A percentile compares a stretch with the other conserved stretches of the same genome.
phyloP scores from a whole-genome alignment of 495 filamentous ascomycete species.

The Lasiosphaeriaceae sp. region DNA sequence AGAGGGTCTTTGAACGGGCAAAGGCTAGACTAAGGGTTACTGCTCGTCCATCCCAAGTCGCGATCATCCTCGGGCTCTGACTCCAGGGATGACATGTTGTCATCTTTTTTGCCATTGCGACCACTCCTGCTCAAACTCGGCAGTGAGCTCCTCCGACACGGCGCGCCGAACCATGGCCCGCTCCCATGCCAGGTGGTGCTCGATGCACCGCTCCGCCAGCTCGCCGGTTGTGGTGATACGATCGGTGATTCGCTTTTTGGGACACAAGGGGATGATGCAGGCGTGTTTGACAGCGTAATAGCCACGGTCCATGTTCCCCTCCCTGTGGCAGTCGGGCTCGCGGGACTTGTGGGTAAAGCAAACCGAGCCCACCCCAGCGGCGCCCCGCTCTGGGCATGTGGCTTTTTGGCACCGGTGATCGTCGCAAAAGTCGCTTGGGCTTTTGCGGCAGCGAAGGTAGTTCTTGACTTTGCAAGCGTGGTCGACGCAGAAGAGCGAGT shows the following conservation, averaged over 20 bases:
- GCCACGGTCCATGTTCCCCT: not conserved
- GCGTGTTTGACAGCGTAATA: constrained; percentile 5
- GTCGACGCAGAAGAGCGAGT: constrained; percentile 3
- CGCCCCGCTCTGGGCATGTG: not conserved
- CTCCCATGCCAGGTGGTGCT: not conserved
- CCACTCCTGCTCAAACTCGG: not conserved
- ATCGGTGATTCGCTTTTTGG: not conserved
- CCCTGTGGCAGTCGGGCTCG: not conserved
- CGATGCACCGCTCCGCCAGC: constrained; percentile 1
- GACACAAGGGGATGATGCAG: constrained; percentile 6
- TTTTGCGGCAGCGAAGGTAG: not conserved
- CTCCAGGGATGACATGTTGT: too few relatives aligned
- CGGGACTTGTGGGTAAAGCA: constrained; percentile 4
- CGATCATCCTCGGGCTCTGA: too few relatives aligned
- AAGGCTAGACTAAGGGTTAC: too few relatives aligned
- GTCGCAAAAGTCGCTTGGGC: not conserved
- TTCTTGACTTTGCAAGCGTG: constrained; percentile 5
- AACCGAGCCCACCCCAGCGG: not conserved
- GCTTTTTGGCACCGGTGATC: constrained; percentile 3
- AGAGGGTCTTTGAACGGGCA: too few relatives aligned
- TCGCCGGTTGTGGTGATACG: not conserved
- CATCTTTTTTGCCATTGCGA: not conserved
- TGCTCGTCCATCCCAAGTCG: too few relatives aligned
- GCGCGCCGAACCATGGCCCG: not conserved
- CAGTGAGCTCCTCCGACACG: not conserved